Evolutionary conservation across 495 filamentous ascomycete species (phyloP).

Genomic region (Cladorrhinum samala): DNA sequence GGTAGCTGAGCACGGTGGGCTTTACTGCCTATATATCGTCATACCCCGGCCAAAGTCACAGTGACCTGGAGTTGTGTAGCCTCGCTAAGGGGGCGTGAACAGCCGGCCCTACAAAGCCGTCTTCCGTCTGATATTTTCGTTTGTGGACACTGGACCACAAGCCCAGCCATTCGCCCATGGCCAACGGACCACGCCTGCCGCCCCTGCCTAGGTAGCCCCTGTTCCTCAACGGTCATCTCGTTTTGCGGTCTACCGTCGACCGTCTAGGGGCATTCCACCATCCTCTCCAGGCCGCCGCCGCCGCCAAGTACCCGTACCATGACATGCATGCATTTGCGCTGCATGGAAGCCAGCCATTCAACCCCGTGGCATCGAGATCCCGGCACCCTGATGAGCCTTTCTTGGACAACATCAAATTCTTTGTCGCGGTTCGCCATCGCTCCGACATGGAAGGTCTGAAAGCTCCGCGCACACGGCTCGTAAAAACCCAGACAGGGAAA

Average conservation of each 20-base stretch:
- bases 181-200: conserved; percentile 2
- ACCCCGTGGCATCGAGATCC: conserved; percentile 17
- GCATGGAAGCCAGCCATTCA: conserved; percentile 21
- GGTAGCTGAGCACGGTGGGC: background rate
- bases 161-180: conserved; percentile 10
- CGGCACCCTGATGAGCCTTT: conserved; percentile 16
- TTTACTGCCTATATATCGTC: conserved; percentile 3
- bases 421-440: conserved; percentile 11
- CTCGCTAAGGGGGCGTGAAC: conserved; percentile 13
- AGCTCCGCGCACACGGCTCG: conserved; percentile 20
- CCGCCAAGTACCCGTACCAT: conserved; percentile 4
- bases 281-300: background rate
- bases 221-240: conserved; percentile 5
- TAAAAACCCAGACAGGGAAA: conserved; percentile 19
- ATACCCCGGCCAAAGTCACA: conserved; percentile 8
- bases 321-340: conserved; percentile 15
- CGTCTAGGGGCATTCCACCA: background rate
- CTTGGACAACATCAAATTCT: conserved; percentile 15
- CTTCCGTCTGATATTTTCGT: conserved; percentile 23
- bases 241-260: background rate
- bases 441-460: too few species aligned
- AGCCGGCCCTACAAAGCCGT: conserved; percentile 7
- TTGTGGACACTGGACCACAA: background rate
- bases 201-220: background rate
- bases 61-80: conserved; percentile 17